These are phyloP conservation scores for Inonotus hispidus DNA, from an alignment of 1,284 basidiomycete genomes.

Conservation along the genomic window DNA sequence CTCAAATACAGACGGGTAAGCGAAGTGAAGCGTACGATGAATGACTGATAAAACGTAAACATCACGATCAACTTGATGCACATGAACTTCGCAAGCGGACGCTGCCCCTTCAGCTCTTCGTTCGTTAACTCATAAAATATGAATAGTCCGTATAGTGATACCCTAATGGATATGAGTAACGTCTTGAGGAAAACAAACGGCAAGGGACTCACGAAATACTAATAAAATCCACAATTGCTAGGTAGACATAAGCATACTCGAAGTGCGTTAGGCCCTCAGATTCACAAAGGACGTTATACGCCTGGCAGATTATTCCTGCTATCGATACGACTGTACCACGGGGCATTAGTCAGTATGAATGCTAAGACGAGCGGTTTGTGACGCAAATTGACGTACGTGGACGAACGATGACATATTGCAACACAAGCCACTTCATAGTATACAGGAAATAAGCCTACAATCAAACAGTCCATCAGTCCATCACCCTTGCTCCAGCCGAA, in stretches of 20 bases:
- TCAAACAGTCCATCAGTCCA: conserved; percentile 6
- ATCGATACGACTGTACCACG: conserved; percentile 46
- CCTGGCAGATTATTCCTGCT: conserved; percentile 70
- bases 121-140: conserved; percentile 79
- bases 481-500: neutral
- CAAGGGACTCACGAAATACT: conserved; percentile 59
- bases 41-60: conserved; percentile 77
- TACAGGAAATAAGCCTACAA: conserved; percentile 82
- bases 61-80: conserved; percentile 83
- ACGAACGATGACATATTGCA: conserved; percentile 81
- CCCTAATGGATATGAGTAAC: conserved; percentile 32
- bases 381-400: conserved; percentile 42
- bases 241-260: conserved; percentile 55
- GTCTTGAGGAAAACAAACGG: neutral
- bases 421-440: conserved; percentile 78
- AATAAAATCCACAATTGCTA: conserved; percentile 66
- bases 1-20: neutral
- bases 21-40: conserved; percentile 41
- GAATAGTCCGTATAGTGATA: conserved; percentile 75
- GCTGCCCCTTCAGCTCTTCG: conserved; percentile 68
- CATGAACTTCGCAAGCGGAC: conserved; percentile 79
- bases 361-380: neutral
- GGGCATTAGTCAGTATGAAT: neutral
- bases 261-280: conserved; percentile 56
- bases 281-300: conserved; percentile 61